phyloP scores from a whole-genome alignment of 495 filamentous ascomycete species.

The Annulohypoxylon maeteangense region DNA sequence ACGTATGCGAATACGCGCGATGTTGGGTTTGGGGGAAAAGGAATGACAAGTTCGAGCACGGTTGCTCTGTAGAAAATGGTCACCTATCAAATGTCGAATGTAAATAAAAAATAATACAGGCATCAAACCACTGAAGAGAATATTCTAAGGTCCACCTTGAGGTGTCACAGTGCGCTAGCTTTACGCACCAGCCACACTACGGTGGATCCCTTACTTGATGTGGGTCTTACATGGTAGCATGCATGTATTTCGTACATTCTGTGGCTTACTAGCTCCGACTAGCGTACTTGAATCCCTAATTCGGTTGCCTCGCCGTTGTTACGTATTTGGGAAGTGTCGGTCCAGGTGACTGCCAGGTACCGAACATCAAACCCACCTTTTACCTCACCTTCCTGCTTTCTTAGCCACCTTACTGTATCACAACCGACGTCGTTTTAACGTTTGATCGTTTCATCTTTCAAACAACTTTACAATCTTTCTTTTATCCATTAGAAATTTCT shows the following conservation, averaged over 20 bases:
- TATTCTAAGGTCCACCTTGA: neutral
- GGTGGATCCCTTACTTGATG: constrained; percentile 5
- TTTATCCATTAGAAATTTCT: constrained; percentile 12
- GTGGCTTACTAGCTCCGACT: constrained; percentile 15
- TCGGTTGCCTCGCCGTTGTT: neutral
- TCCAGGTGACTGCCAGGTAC: constrained; percentile 21
- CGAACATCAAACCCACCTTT: constrained; percentile 13
- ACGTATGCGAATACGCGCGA: constrained; percentile 1
- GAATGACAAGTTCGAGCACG: constrained; percentile 22
- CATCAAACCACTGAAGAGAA: constrained; percentile 19
- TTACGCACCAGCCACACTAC: constrained; percentile 20
- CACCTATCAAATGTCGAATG: constrained; percentile 27
- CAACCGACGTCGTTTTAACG: constrained; percentile 4
- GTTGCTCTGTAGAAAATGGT: constrained; percentile 36
- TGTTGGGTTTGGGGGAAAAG: constrained; percentile 3
- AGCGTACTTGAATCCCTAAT: neutral
- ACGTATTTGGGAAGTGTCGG: neutral
- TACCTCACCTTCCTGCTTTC: neutral
- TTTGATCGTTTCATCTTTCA: constrained; percentile 9
- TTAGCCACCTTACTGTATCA: neutral
- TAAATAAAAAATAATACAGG: constrained; percentile 41
- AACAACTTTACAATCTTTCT: constrained; percentile 7
- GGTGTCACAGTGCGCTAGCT: constrained; percentile 11
- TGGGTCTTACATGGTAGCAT: neutral
- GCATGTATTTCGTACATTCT: constrained; percentile 5